A percentile compares a stretch with the other conserved stretches of the same genome.
phyloP scores from a whole-genome alignment of 1,284 basidiomycete species.

The Trametes sp. region DNA sequence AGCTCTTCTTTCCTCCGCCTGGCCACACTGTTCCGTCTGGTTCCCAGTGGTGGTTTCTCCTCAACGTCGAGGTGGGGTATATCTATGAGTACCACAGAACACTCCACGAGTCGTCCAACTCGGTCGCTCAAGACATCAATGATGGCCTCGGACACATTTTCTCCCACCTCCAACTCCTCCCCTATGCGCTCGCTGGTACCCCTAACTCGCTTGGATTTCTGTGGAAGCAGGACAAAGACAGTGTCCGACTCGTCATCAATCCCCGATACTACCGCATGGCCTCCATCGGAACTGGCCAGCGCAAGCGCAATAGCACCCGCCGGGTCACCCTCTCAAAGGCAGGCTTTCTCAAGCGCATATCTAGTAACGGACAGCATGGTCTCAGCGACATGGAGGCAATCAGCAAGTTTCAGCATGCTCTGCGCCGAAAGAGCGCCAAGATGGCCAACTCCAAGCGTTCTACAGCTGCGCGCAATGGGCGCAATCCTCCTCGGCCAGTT shows the following conservation, averaged over 20 bases:
- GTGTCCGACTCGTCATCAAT: background rate
- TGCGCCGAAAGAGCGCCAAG: background rate
- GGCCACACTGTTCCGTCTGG: background rate
- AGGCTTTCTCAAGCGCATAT: background rate
- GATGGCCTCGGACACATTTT: background rate
- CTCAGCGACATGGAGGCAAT: background rate
- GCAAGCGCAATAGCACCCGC: background rate
- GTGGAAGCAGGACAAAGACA: background rate
- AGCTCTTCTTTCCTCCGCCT: background rate
- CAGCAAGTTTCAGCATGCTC: too few species aligned
- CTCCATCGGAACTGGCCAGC: background rate
- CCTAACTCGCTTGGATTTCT: background rate
- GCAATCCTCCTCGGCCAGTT: background rate
- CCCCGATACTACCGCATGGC: background rate
- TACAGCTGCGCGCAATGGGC: background rate
- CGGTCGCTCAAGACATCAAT: background rate
- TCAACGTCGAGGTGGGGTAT: background rate
- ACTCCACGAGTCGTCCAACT: background rate
- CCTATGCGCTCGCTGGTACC: background rate
- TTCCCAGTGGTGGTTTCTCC: background rate
- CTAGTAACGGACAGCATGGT: background rate
- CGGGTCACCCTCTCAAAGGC: background rate
- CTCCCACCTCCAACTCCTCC: background rate
- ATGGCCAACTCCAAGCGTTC: background rate
- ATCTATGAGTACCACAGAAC: background rate